These are phyloP conservation scores for Lentinus brumalis DNA, from an alignment of 768 basidiomycete genomes.

Conservation along the genomic window DNA sequence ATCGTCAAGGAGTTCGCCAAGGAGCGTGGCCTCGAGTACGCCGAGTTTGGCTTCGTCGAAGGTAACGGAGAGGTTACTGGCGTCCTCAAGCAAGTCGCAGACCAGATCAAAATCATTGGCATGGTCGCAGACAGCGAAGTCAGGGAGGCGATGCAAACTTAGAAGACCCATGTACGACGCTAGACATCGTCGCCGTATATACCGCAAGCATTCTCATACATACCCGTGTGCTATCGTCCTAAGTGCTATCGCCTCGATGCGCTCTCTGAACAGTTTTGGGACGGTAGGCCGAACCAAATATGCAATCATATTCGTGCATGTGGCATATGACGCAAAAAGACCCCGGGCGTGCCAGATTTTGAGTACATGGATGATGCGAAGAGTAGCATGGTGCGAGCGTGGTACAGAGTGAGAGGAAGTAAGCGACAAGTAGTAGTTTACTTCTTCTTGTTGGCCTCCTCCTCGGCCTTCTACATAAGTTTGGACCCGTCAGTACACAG, in stretches of 20 bases:
- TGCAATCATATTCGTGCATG: conserved; percentile 33
- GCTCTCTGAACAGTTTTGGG: background rate
- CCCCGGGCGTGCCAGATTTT: conserved; percentile 39
- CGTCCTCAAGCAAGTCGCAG: conserved; percentile 82
- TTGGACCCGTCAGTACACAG: conserved; percentile 19
- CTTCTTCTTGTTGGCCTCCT: conserved; percentile 92
- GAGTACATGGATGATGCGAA: conserved; percentile 32
- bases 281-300: conserved; percentile 11
- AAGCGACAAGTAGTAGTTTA: conserved; percentile 41
- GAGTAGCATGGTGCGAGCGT: conserved; percentile 27
- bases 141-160: conserved; percentile 55
- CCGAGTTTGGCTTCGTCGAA: conserved; percentile 86
- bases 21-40: conserved; percentile 83
- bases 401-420: conserved; percentile 19
- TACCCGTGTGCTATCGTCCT: too few relatives aligned
- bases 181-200: background rate
- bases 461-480: conserved; percentile 73
- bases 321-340: conserved; percentile 36
- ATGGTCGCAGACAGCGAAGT: conserved; percentile 81
- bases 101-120: conserved; percentile 82
- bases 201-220: too few relatives aligned
- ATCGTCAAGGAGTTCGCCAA: conserved; percentile 87
- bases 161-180: background rate
- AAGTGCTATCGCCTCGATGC: background rate
- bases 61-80: conserved; percentile 85